Conservation (phyloP, 108 stramenopile species). For the Fistulifera pelliculosa region DNA sequence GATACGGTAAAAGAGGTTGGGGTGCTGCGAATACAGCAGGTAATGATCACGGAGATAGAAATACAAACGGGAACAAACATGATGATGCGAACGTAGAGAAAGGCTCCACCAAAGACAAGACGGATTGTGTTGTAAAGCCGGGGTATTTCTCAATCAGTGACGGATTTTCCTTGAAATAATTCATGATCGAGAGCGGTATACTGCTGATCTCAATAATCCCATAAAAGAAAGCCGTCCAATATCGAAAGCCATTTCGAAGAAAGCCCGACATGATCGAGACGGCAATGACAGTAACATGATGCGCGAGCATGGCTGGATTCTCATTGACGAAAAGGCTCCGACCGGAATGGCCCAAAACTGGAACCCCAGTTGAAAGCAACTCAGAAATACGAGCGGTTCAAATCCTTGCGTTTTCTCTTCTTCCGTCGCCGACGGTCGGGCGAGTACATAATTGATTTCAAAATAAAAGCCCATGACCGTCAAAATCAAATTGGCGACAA, state of each 20-base stretch:
- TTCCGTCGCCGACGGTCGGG: too few relatives aligned
- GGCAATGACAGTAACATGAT: slow-evolving; percentile 59
- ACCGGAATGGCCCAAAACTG: slow-evolving; percentile 66
- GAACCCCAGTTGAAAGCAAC: slow-evolving; percentile 57
- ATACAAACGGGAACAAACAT: slow-evolving; percentile 8
- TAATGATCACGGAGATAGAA: slow-evolving; percentile 8
- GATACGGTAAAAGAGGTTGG: neutral
- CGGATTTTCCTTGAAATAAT: slow-evolving; percentile 54
- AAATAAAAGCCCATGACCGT: too few relatives aligned
- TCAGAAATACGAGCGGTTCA: slow-evolving; percentile 11
- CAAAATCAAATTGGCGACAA: too few relatives aligned
- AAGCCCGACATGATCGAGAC: slow-evolving; percentile 28
- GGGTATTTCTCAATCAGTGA: slow-evolving; percentile 30
- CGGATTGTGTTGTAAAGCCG: slow-evolving; percentile 8
- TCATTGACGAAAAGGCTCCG: slow-evolving; percentile 43
- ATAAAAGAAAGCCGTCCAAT: slow-evolving; percentile 45
- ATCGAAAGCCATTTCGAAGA: slow-evolving; percentile 48
- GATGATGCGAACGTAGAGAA: slow-evolving; percentile 22
- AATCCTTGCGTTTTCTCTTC: too few relatives aligned
- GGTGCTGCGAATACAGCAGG: neutral
- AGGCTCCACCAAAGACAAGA: slow-evolving; percentile 18
- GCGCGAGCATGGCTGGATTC: slow-evolving; percentile 47
- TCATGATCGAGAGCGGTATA: slow-evolving; percentile 57
- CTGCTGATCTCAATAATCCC: slow-evolving; percentile 53
- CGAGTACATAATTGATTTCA: too few relatives aligned